phyloP scores from a whole-genome alignment of 2,329 filamentous ascomycete genomes.

The Aspergillus puulaauensis region DNA sequence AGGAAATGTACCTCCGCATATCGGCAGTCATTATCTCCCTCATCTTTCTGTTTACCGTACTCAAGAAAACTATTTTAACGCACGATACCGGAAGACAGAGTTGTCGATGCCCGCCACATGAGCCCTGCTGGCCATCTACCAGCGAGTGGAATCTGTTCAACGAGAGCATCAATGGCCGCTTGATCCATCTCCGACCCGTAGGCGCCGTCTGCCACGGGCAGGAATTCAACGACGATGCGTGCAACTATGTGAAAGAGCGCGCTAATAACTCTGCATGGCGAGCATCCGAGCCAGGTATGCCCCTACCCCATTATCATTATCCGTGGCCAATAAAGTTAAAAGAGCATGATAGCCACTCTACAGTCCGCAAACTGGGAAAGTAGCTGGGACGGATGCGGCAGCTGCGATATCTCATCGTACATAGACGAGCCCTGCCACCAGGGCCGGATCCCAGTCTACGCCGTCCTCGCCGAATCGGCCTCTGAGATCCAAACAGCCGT shows the following conservation, averaged over 20 bases:
- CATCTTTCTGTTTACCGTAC: neutral
- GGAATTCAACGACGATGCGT: neutral
- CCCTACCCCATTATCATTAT: no score
- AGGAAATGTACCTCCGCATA: slow-evolving; percentile 23
- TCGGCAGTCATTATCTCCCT: neutral
- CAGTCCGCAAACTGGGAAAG: neutral
- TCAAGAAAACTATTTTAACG: neutral
- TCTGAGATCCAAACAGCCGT: neutral
- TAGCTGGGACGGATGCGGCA: neutral
- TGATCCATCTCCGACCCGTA: neutral
- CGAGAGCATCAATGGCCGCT: neutral
- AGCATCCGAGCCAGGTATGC: neutral
- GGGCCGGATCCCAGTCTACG: neutral
- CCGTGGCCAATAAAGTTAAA: neutral
- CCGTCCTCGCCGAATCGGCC: neutral
- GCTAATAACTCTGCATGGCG: neutral
- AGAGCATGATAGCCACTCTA: neutral
- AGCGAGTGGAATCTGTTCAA: neutral
- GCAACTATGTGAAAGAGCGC: neutral
- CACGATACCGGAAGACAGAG: neutral
- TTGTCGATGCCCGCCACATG: neutral
- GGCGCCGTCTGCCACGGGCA: neutral
- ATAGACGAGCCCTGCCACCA: neutral
- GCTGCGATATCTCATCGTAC: neutral
- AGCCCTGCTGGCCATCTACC: neutral